These are phyloP conservation scores for Cornus florida DNA, from an alignment of 148 eudicot genomes.

Conservation along the genomic window DNA sequence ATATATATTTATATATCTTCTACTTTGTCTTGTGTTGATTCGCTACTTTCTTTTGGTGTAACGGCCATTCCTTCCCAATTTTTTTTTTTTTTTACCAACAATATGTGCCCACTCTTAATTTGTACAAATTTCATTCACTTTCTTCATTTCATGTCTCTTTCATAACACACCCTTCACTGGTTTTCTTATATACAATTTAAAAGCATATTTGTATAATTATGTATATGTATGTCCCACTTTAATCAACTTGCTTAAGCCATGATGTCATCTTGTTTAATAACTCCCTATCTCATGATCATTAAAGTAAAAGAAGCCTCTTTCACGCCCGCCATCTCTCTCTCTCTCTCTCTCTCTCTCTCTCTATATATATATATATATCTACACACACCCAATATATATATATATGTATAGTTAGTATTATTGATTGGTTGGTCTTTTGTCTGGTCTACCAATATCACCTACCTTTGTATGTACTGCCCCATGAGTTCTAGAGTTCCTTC, in stretches of 20 bases:
- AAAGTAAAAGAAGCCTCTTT: conserved; percentile 11
- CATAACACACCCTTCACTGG: too few species aligned
- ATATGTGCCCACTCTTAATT: too few species aligned
- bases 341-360: neutral
- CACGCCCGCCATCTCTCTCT: conserved; percentile 17
- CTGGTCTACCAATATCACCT: conserved; percentile 12
- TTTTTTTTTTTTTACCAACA: neutral
- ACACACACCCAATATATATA: too few species aligned
- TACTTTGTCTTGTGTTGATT: neutral
- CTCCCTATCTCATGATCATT: neutral
- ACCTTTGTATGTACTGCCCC: neutral
- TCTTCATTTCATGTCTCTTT: neutral
- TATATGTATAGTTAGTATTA: too few species aligned
- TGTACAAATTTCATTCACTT: neutral
- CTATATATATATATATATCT: too few species aligned
- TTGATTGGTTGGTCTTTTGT: neutral
- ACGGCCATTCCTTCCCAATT: neutral
- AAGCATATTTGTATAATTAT: too few species aligned
- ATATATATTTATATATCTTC: neutral
- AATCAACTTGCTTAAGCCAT: conserved; percentile 39
- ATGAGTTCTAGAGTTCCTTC: neutral
- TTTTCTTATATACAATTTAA: too few species aligned
- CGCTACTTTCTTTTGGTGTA: neutral
- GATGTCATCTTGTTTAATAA: conserved; percentile 31
- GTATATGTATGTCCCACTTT: neutral